phyloP scores from a whole-genome alignment of 176 grass and related monocot genomes.

The Hordeum vulgare region MorexV3_pseudomolecules_assembly NC_058522.1:535747173-535747672 shows the following conservation, averaged over 20 bases:
- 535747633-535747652: too few relatives aligned
- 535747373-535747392: not conserved
- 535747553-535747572: constrained; percentile 1
- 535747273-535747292: not conserved
- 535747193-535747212: not conserved
- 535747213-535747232: not conserved
- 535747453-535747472: too few relatives aligned
- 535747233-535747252: not conserved
- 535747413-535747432: too few relatives aligned
- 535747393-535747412: too few relatives aligned
- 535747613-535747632: not conserved
- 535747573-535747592: not conserved
- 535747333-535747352: not conserved
- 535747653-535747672: too few relatives aligned
- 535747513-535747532: not conserved
- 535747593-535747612: not conserved
- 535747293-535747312: not conserved
- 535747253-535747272: not conserved
- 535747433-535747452: too few relatives aligned
- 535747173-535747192: constrained; percentile 6
- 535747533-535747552: not conserved
- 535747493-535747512: not conserved
- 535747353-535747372: not conserved
- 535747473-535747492: too few relatives aligned
- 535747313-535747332: not conserved